These are phyloP conservation scores for Podaxis pistillaris DNA, from an alignment of 768 basidiomycete genomes.

Conservation along the genomic window DNA sequence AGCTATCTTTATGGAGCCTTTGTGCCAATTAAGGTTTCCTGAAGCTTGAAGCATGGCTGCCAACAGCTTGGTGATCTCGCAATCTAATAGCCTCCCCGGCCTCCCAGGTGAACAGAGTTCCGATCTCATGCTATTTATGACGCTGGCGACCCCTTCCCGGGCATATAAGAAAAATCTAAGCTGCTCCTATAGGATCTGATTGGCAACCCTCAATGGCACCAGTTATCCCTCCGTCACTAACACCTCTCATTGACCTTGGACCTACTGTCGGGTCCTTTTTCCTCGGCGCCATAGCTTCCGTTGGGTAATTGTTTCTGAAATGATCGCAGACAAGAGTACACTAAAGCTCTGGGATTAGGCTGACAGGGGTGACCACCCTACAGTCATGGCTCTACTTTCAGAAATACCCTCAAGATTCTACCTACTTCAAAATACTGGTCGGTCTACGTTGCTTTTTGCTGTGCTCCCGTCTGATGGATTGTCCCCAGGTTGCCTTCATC, in stretches of 20 bases:
- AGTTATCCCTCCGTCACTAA: background rate
- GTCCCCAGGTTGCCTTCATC: background rate
- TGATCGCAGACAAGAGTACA: background rate
- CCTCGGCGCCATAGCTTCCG: constrained; percentile 7
- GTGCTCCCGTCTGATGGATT: background rate
- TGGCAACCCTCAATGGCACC: background rate
- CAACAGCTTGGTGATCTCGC: background rate
- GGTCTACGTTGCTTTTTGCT: background rate
- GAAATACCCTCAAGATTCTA: constrained; percentile 7
- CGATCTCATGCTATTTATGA: constrained; percentile 7
- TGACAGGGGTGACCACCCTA: constrained; percentile 9
- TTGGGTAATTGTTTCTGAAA: background rate
- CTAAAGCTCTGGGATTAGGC: background rate
- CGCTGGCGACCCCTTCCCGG: background rate
- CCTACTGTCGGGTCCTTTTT: constrained; percentile 6
- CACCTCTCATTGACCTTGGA: background rate
- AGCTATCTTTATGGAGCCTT: background rate
- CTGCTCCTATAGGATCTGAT: background rate
- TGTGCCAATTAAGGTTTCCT: background rate
- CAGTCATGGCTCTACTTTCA: constrained; percentile 13
- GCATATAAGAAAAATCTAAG: background rate
- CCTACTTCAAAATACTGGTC: background rate
- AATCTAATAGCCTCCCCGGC: background rate
- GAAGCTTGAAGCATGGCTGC: background rate
- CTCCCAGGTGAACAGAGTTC: background rate